phyloP scores from a whole-genome alignment of 306 rosid genomes.

The Trifolium dubium region DNA sequence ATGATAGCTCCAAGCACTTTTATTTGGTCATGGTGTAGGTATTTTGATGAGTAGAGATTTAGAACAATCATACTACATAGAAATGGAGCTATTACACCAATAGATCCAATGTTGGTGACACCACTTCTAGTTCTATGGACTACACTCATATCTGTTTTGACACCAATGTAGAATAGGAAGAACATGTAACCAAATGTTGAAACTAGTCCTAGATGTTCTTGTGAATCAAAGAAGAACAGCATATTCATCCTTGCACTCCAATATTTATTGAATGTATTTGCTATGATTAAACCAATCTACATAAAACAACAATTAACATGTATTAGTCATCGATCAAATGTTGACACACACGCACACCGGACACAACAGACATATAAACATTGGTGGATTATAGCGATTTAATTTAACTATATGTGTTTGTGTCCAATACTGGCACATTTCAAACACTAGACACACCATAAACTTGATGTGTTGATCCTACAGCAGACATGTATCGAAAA shows the following conservation, averaged over 20 bases:
- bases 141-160: constrained; percentile 59
- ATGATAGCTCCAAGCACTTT: constrained; percentile 1
- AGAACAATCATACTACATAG: constrained; percentile 36
- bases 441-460: not conserved
- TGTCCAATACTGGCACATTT: not conserved
- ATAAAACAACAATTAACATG: not conserved
- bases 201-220: constrained; percentile 51
- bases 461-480: not conserved
- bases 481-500: not conserved
- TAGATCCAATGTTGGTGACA: constrained; percentile 46
- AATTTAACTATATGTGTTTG: not conserved
- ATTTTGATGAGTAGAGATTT: not conserved
- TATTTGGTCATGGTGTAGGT: not conserved
- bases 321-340: not conserved
- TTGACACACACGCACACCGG: not conserved
- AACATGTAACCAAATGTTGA: constrained; percentile 60
- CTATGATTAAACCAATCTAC: constrained; percentile 44
- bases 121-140: constrained; percentile 46
- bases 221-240: constrained; percentile 48
- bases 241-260: not conserved
- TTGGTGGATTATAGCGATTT: not conserved
- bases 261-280: not conserved
- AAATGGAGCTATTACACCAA: constrained; percentile 51
- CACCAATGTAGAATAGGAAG: constrained; percentile 66
- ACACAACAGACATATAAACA: not conserved